Evolutionary conservation across 2,329 filamentous ascomycete species (phyloP), one percentile per base, ranked within the genome.

Genomic region (Teratosphaeria viscida): DNA sequence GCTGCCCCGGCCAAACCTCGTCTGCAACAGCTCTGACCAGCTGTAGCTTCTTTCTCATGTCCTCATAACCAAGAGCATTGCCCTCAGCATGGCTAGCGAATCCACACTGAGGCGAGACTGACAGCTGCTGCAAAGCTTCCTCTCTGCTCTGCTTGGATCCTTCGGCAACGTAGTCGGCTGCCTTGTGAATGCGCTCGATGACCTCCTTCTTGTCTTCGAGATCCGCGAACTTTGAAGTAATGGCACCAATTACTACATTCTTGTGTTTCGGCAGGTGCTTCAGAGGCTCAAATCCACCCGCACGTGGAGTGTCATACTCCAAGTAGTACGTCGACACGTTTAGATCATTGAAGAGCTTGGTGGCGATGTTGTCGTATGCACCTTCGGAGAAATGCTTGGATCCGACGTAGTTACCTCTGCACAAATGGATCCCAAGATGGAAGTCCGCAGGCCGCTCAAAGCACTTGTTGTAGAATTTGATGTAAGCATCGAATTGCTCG

Each of bases 381-480:
- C 77, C 77, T 61, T 78, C 76, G 16, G 73, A 75, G 67, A 78
- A 79, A 61, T 78, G 76, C 52, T 75, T 69, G 61, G 72, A 75
- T 57, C 75, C 74, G 32, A 78, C 73, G 60, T 77, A 79, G 67
- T 79, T 79, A n/a, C 77, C 76, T 58, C 77, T 70, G 79, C 88
- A 91, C 58, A 91, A 78, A 70, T 92, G 88, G n/a, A 92, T 85
- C 55, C 88, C 88, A 1, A 89, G 81, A 74, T 90, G 87, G 79
- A 91, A 82, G 70, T 91, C 87, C 1, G 78, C 72, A 0, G 88
- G 86, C 0, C 83, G 76, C 67, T 81, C 61, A 63, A 71, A 70
- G 68, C 80, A 83, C 73, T 89, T 85, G 72, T 91, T 91, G 79
- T 91, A 91, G 64, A 89, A 82, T 62, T 80, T 78, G 71, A 92